Evolutionary conservation across 2,329 filamentous ascomycete species (phyloP).

Genomic region (Aspergillus aculeatus): DNA sequence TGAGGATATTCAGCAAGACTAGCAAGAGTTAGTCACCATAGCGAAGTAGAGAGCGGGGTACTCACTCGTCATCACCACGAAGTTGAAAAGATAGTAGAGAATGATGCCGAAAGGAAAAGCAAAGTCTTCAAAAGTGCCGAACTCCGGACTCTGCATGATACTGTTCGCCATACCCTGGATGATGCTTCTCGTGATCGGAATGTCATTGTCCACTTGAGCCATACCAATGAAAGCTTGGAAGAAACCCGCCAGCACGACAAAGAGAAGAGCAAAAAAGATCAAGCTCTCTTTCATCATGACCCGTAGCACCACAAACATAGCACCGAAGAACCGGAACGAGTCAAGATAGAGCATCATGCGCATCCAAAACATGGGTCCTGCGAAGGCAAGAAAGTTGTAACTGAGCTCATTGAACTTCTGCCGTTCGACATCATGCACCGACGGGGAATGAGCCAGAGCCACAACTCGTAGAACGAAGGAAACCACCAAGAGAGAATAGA

Average conservation of each 20-base stretch:
- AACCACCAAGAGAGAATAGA: constrained; percentile 75
- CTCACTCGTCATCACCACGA: constrained; percentile 81
- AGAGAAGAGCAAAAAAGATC: constrained; percentile 91
- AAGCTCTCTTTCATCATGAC: constrained; percentile 92
- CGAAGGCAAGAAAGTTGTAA: constrained; percentile 93
- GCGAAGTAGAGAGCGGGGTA: neutral
- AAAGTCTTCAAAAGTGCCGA: constrained; percentile 83
- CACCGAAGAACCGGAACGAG: constrained; percentile 90
- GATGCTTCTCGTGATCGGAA: constrained; percentile 46
- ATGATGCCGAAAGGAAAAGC: constrained; percentile 90
- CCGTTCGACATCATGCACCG: constrained; percentile 52
- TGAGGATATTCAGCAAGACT: constrained; percentile 90
- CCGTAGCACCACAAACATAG: constrained; percentile 96
- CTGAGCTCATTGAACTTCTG: constrained; percentile 71
- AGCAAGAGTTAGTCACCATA: constrained; percentile 12
- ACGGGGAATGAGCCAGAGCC: constrained; percentile 64
- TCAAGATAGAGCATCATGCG: constrained; percentile 90
- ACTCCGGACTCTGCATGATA: constrained; percentile 89
- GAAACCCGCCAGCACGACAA: constrained; percentile 75
- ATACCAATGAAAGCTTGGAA: constrained; percentile 92
- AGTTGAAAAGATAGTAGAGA: constrained; percentile 96
- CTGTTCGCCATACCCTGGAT: constrained; percentile 72
- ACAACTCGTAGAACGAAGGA: constrained; percentile 78
- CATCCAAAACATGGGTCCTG: constrained; percentile 95
- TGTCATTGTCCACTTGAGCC: constrained; percentile 74